phyloP scores from a whole-genome alignment of 345 rosid genomes.

The Carallia pectinifolia region DNA sequence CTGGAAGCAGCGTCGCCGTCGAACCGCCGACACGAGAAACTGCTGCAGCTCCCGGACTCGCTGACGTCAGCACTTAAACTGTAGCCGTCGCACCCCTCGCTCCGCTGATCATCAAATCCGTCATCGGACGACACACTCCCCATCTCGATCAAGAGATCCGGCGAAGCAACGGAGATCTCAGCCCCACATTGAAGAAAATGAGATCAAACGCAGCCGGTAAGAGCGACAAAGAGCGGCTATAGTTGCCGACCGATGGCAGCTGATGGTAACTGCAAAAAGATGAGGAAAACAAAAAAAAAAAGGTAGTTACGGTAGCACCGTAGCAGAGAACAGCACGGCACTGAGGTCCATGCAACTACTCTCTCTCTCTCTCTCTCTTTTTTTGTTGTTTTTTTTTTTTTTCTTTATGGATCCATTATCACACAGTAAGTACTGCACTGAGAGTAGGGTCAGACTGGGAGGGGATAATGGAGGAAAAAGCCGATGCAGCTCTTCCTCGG shows the following conservation, averaged over 20 bases:
- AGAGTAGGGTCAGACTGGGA: no score
- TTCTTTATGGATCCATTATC: neutral
- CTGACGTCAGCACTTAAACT: constrained; percentile 94
- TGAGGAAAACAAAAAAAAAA: no score
- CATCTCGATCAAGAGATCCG: constrained; percentile 33
- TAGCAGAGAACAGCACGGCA: no score
- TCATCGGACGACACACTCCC: constrained; percentile 65
- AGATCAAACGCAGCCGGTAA: no score
- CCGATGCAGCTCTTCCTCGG: no score
- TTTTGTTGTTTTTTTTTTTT: neutral
- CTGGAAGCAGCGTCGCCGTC: constrained; percentile 61
- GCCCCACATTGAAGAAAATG: constrained; percentile 12
- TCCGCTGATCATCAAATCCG: constrained; percentile 54
- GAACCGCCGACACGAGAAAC: constrained; percentile 69
- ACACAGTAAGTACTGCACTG: no score
- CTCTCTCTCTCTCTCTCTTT: neutral
- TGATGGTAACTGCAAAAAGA: neutral
- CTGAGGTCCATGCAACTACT: no score
- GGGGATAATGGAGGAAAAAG: no score
- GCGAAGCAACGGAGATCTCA: neutral
- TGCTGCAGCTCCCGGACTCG: constrained; percentile 89
- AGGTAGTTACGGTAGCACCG: no score
- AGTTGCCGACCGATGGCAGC: neutral
- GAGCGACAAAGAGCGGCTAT: no score
- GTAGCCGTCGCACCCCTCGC: constrained; percentile 89